A percentile compares a stretch with the other conserved stretches of the same genome.
Evolutionary conservation across 192 early-diverging fungal species (phyloP).

Genomic region (Funneliformis mosseae): DNA sequence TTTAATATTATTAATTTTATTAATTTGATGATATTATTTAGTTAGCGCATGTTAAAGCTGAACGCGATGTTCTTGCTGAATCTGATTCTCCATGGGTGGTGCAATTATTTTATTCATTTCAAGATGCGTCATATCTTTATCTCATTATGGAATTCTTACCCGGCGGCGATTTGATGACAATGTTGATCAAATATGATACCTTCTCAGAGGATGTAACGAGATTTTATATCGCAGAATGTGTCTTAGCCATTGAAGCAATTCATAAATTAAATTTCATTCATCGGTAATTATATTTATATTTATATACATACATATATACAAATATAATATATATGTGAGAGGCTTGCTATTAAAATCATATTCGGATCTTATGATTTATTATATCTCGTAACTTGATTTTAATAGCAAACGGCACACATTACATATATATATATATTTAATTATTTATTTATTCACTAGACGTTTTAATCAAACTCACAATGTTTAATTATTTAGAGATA

Average conservation of each 20-base stretch:
- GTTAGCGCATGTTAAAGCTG: slow-evolving; percentile 96
- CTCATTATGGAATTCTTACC: slow-evolving; percentile 99
- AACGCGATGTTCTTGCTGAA: slow-evolving; percentile 97
- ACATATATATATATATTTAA: no score
- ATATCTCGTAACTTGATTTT: no score
- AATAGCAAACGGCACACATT: no score
- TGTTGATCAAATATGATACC: slow-evolving; percentile 98
- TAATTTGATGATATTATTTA: slow-evolving; percentile 37
- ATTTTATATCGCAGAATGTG: slow-evolving; percentile 98
- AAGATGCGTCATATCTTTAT: slow-evolving; percentile 91
- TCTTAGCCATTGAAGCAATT: slow-evolving; percentile 89
- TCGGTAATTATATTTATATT: slow-evolving; percentile 50
- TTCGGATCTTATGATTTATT: no score
- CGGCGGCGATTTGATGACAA: slow-evolving; percentile 99
- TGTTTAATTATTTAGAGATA: slow-evolving; percentile 54
- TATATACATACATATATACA: background rate
- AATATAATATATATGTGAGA: background rate
- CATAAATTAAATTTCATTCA: slow-evolving; percentile 96
- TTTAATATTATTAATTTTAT: background rate
- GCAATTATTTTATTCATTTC: slow-evolving; percentile 98
- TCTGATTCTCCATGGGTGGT: slow-evolving; percentile 97
- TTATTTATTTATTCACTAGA: background rate
- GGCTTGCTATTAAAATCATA: background rate
- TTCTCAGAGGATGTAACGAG: slow-evolving; percentile 97
- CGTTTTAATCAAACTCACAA: background rate